Conservation (phyloP, 768 basidiomycete species). For the Naganishia antarctica region DNA sequence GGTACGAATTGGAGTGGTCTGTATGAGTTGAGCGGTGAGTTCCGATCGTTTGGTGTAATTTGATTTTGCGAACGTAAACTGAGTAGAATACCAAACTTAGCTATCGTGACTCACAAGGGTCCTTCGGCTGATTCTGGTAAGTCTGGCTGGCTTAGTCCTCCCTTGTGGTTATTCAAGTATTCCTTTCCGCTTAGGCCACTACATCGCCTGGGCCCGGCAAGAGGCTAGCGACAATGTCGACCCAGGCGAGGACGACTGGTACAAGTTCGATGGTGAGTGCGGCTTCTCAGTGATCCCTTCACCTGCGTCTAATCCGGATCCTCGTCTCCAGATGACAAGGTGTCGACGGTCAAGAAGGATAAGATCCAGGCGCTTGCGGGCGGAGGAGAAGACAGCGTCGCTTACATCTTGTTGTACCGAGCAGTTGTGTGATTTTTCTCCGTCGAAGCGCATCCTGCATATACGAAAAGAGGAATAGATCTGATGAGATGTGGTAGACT, state of each 20-base stretch:
- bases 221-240: conserved; percentile 57
- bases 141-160: conserved; percentile 10
- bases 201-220: conserved; percentile 86
- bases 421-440: conserved; percentile 10
- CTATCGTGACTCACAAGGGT: conserved; percentile 95
- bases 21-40: conserved; percentile 85
- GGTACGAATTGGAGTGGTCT: conserved; percentile 74
- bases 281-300: background rate
- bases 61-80: background rate
- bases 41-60: background rate
- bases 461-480: no score
- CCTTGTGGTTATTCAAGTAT: background rate
- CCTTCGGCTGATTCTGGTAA: conserved; percentile 81
- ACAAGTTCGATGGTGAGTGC: conserved; percentile 73
- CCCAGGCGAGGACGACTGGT: conserved; percentile 64
- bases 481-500: no score
- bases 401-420: conserved; percentile 83
- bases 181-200: conserved; percentile 55
- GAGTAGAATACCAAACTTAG: conserved; percentile 50
- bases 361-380: conserved; percentile 81
- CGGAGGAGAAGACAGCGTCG: conserved; percentile 81
- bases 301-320: background rate
- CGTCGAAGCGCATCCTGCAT: background rate
- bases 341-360: conserved; percentile 72
- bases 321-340: conserved; percentile 63